phyloP scores from a whole-genome alignment of 257 asterid genomes.

The Striga asiatica region DNA sequence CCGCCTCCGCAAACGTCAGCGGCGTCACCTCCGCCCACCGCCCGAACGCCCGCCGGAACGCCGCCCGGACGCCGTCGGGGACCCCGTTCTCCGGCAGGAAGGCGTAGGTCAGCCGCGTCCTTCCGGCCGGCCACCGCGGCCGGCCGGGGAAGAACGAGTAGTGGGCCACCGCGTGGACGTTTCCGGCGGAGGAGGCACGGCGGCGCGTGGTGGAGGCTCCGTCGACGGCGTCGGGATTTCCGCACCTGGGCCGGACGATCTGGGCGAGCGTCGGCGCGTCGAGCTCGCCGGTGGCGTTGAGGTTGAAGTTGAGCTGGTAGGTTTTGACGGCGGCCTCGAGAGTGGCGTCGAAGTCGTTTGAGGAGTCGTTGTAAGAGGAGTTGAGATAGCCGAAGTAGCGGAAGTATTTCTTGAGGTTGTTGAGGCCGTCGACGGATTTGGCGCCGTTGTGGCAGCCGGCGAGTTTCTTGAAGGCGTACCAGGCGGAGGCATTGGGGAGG shows the following conservation, averaged over 20 bases:
- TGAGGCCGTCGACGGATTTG: constrained; percentile 34
- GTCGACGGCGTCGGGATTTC: constrained; percentile 52
- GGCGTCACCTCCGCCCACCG: constrained; percentile 81
- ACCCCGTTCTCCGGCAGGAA: constrained; percentile 40
- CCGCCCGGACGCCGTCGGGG: constrained; percentile 17
- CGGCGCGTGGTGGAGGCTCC: constrained; percentile 43
- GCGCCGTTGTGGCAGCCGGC: constrained; percentile 49
- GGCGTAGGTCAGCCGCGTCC: constrained; percentile 47
- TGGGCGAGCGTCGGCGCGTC: constrained; percentile 37
- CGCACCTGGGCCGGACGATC: constrained; percentile 60
- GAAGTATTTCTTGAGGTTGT: constrained; percentile 47
- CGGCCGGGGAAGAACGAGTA: constrained; percentile 64
- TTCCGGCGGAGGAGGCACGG: background rate
- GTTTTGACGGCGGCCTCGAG: constrained; percentile 46
- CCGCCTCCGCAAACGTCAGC: constrained; percentile 40
- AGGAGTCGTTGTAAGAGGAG: constrained; percentile 24
- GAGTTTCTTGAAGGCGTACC: constrained; percentile 41
- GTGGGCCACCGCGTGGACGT: constrained; percentile 47
- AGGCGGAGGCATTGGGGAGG: constrained; percentile 32
- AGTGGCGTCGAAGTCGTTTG: constrained; percentile 55
- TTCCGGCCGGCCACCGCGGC: constrained; percentile 70
- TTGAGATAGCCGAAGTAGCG: constrained; percentile 57
- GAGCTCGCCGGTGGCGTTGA: constrained; percentile 47
- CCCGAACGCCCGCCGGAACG: constrained; percentile 55
- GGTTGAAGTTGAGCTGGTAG: constrained; percentile 72